Base-by-base conservation (phyloP, 352 stramenopile genomes). In the Globisporangium irregulare region DNA sequence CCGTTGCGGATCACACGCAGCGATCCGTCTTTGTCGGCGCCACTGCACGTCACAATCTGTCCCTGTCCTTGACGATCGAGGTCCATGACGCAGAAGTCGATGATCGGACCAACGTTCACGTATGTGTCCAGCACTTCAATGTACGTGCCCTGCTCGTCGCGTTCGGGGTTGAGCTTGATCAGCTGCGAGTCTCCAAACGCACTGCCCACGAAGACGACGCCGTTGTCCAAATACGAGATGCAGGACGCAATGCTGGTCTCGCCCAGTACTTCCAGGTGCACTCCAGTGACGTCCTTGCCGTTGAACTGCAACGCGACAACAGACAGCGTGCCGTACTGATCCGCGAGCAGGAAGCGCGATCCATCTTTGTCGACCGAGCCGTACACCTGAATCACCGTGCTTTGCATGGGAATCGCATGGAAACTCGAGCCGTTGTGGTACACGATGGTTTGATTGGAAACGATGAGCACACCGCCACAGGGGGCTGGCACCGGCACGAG, bases 71-170 rank as follows among this genome's bases (percentile, higher is more conserved):
- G 93, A 3, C 93, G 86, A 66, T 98, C 94, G 20, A 98, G 84
- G 64, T 98, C 94, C 73, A 98, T 97, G 22, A 99, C 85, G 76
- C 96, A 98, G 80, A 99, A 99, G 74, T 99, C 98, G 15, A 99
- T 92, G 81, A 99, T 99, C 8, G 98, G 98, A 5, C 97, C 97
- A 59, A 99, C 84, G 71, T 99, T 99, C 18, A 93, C 91, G 68
- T 99, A 99, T 63, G 96, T 97, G 76, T 99, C 97, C 57, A 99
- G 75, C 0, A 99, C 87, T 66, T 97, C 86, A 27, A 99, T 71
- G 74, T 98, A 98, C 8, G 71, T 97, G 64, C 74, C 86, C n/a
- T 82, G 71, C 24, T 93, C 83, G 62, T 96, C 89, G 1, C 76
- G 79, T 34, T 94, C 80, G 2, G 80, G 68, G 64, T 90, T 86